A percentile compares a stretch with the other conserved stretches of the same genome.
Evolutionary conservation across 768 basidiomycete genomes (phyloP).

Genomic region (Fomitopsis pulvina): DNA sequence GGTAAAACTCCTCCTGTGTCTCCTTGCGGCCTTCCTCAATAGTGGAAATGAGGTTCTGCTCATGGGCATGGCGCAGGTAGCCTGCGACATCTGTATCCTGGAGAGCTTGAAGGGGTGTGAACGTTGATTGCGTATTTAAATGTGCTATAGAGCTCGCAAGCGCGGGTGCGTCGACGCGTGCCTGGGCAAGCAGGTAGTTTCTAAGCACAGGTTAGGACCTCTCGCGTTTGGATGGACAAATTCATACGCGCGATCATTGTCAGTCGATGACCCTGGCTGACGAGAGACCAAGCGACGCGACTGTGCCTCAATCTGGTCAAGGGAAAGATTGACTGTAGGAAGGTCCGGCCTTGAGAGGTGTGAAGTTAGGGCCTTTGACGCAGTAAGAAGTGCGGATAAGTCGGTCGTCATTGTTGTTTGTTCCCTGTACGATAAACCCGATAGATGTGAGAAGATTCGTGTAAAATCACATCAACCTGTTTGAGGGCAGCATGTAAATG

Average conservation of each 20-base stretch:
- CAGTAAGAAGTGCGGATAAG: conserved; percentile 63
- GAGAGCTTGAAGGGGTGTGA: conserved; percentile 86
- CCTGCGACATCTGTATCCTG: conserved; percentile 91
- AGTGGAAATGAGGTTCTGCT: conserved; percentile 90
- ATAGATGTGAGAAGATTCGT: too few relatives aligned
- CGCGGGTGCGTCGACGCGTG: conserved; percentile 89
- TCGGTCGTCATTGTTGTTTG: conserved; percentile 41
- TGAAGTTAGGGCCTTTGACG: conserved; percentile 67
- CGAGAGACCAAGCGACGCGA: conserved; percentile 77
- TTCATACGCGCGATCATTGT: conserved; percentile 68
- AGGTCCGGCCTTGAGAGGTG: conserved; percentile 77
- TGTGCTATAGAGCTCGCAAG: conserved; percentile 79
- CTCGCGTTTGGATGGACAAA: not conserved
- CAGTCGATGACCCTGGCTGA: conserved; percentile 55
- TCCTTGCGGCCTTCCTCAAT: conserved; percentile 86
- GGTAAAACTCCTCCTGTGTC: conserved; percentile 82
- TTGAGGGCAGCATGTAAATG: too few relatives aligned
- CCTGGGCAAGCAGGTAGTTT: conserved; percentile 89
- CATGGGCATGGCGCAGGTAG: conserved; percentile 92
- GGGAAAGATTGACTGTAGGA: conserved; percentile 80
- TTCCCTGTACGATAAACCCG: too few relatives aligned
- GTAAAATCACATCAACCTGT: too few relatives aligned
- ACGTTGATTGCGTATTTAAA: conserved; percentile 75
- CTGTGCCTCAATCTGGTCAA: conserved; percentile 94
- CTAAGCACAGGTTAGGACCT: conserved; percentile 29